Evolutionary conservation across 192 early-diverging fungal genomes (phyloP), one percentile per base, ranked within the genome.

Genomic region (Coemansia sp.): DNA sequence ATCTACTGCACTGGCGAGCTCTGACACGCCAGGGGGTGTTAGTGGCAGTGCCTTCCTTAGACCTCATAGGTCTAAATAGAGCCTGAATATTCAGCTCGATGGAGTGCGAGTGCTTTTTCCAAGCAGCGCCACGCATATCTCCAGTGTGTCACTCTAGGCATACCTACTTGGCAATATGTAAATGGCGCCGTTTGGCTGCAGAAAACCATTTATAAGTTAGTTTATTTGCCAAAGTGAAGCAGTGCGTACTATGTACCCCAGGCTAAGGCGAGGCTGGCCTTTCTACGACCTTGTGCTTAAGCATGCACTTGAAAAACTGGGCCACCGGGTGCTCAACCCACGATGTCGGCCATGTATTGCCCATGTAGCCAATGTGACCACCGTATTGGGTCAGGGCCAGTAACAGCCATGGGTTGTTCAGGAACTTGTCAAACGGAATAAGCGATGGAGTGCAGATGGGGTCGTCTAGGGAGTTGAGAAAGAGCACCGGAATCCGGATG

Each of bases 381-480:
- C 97, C 97, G 29, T 88, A 77, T 15, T 74, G 68, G 5, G 97
- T 97, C 9, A 90, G 86, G 5, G 90, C 95, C 18, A 99, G 75
- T 1, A 97, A 46, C 29, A 93, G 80, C 78, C 89, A 86, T 33
- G 95, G 94, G 72, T 99, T 99, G 13, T 67, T 82, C 57, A 72
- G 68, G 65, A 90, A 86, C 75, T 95, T 92, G 62, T 92, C 86
- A 31, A 76, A 85, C 3, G 95, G 95, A 20, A 95, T 88, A 7
- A 88, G 86, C 61, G 91, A 81, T 6, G 57, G 52, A 10, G 78
- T 72, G 47, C 90, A 90, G 71, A 99, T 91, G 18, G 97, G 97
- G 78, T 99, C 97, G 76, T 97, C 95, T 47, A 91, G 50, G 16
- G 95, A 92, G 62, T 90, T 91, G 41, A 97, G 76, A 63, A 94